Evolutionary conservation across 108 stramenopile species (phyloP), one percentile per base, ranked within the genome.

Genomic region (Asterionellopsis glacialis): DNA sequence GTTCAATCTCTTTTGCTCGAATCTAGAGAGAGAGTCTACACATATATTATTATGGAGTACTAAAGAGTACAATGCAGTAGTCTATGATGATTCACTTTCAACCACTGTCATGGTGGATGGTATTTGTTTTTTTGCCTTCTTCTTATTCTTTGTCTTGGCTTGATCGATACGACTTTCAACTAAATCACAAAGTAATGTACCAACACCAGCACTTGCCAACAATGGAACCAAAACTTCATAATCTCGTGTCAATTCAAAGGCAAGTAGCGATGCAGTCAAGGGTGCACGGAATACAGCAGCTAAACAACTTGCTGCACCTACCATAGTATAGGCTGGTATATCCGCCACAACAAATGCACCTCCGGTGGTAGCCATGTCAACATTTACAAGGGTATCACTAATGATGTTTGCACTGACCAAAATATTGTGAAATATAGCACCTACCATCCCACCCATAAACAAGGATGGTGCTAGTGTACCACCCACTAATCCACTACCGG

Each of bases 281-380:
- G 88, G 88, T 38, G 88, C 88, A 23, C 86, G 77, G 51, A 87
- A 87, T 44, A 90, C 24, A 21, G 85, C 84, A 12, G 85, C 83
- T 24, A 90, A 49, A n/a, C 80, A 79, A 21, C 63, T 61, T 0
- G 88, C 88, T 18, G 88, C 88, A 25, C 88, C 88, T 9, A 90
- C 85, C 79, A 83, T 87, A 16, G 85, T 73, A 61, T 83, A 90
- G 11, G 82, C 85, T 41, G 88, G 85, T 16, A 86, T 25, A 14
- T 72, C 79, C 11, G 79, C 76, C 50, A 80, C 47, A 1, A n/a
- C 24, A 56, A 65, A 57, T 2, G 33, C 33, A 33, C 33, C 33
- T 33, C 33, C 33, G 13, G 57, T 28, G 10, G 42, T 40, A 16
- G 45, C 51, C n/a, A 38, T 28, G 15, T n/a, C 26, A 9, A 18